Evolutionary conservation across 345 rosid species (phyloP).

Genomic region (Combretum micranthum): DNA sequence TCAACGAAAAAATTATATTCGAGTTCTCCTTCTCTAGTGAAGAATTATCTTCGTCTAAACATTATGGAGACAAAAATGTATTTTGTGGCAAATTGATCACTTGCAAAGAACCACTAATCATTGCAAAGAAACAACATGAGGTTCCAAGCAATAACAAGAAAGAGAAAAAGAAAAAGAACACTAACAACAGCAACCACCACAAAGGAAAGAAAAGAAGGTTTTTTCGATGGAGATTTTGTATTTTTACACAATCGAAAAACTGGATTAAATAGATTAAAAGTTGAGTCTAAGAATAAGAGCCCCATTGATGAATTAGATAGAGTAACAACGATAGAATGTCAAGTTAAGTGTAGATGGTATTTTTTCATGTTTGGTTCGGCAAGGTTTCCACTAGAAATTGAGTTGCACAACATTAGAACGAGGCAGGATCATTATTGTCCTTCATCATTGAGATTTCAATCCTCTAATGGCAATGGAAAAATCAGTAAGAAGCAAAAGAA

Average conservation of each 20-base stretch:
- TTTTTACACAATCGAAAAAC: slow-evolving; percentile 5
- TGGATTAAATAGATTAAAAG: background rate
- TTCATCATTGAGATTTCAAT: background rate
- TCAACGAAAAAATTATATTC: slow-evolving; percentile 1
- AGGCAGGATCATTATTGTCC: slow-evolving; percentile 32
- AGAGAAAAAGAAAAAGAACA: background rate
- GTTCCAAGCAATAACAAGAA: background rate
- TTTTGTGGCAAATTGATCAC: slow-evolving; percentile 20
- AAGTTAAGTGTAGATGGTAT: slow-evolving; percentile 39
- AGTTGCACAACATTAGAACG: slow-evolving; percentile 36
- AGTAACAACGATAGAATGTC: slow-evolving; percentile 3
- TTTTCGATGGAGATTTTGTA: slow-evolving; percentile 13
- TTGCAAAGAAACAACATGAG: background rate
- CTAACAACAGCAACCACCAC: background rate
- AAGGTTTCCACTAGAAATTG: slow-evolving; percentile 38
- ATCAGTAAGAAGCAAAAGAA: slow-evolving; percentile 11
- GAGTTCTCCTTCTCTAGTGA: slow-evolving; percentile 15
- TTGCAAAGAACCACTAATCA: background rate
- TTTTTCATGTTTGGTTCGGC: slow-evolving; percentile 40
- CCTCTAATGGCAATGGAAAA: background rate
- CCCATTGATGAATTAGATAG: background rate
- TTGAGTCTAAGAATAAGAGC: background rate
- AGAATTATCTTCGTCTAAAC: background rate
- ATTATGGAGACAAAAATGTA: slow-evolving; percentile 6
- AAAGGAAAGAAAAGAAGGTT: slow-evolving; percentile 11